Conservation (phyloP, 192 early-diverging fungal genomes). For the Backusella australiensis region DNA sequence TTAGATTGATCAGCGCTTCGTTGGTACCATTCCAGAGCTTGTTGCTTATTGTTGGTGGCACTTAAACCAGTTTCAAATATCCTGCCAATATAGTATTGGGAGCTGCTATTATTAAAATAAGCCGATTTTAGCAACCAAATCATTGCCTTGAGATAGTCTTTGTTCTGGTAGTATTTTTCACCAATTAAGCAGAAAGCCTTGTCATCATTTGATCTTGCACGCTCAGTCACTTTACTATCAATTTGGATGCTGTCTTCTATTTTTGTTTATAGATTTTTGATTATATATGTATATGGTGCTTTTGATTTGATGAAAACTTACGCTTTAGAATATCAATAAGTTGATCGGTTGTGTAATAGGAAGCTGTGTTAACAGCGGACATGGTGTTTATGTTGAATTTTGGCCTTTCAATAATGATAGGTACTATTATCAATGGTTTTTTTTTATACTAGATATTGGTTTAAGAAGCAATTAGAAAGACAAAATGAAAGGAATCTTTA, state of each 20-base stretch:
- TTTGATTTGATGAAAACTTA: background rate
- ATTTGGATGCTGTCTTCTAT: background rate
- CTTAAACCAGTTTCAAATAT: background rate
- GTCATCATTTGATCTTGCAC: background rate
- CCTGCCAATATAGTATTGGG: background rate
- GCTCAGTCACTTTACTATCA: background rate
- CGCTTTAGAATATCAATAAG: background rate
- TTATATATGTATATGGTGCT: no score
- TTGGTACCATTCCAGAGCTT: background rate
- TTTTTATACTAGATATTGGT: no score
- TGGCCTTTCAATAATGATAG: no score
- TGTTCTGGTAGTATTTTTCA: background rate
- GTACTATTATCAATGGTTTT: no score
- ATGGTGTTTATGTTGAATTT: background rate
- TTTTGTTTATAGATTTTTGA: background rate
- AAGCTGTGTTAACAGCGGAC: background rate
- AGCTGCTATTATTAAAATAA: background rate
- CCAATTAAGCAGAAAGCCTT: background rate
- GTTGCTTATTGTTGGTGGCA: background rate
- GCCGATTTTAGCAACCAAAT: background rate
- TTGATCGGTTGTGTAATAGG: background rate
- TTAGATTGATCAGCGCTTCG: background rate
- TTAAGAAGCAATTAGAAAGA: no score
- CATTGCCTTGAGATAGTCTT: background rate
- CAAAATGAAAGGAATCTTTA: no score